phyloP scores from a whole-genome alignment of 768 basidiomycete species.

The Podaxis sp. region DNA sequence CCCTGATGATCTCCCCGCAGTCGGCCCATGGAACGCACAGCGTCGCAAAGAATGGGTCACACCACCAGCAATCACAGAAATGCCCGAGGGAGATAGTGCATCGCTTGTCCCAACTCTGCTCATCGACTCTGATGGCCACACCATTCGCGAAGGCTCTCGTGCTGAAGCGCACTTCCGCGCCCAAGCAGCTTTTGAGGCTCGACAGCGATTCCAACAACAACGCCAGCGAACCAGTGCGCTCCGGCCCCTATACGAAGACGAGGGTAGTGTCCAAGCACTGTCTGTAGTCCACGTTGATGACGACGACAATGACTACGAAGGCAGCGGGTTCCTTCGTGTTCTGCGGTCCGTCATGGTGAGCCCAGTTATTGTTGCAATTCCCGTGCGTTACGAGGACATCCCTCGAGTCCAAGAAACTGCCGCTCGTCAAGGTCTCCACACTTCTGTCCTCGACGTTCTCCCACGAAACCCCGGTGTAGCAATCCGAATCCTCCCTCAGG shows the following conservation, averaged over 20 bases:
- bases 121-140: constrained; percentile 7
- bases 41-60: background rate
- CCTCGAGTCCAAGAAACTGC: constrained; percentile 13
- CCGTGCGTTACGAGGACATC: constrained; percentile 6
- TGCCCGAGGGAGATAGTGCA: background rate
- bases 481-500: background rate
- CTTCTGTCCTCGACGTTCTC: constrained; percentile 4
- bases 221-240: background rate
- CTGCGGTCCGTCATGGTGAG: constrained; percentile 5
- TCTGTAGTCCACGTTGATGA: background rate
- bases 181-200: background rate
- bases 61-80: background rate
- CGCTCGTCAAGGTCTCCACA: constrained; percentile 5
- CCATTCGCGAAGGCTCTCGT: constrained; percentile 14
- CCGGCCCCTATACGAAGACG: no score
- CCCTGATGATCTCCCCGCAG: constrained; percentile 1
- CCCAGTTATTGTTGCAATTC: constrained; percentile 7
- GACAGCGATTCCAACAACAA: background rate
- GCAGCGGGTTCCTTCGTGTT: constrained; percentile 7
- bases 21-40: constrained; percentile 4
- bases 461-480: background rate
- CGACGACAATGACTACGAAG: background rate
- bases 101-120: constrained; percentile 10
- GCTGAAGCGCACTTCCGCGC: constrained; percentile 7
- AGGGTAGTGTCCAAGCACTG: background rate